Evolutionary conservation across 1,284 basidiomycete genomes (phyloP).

Genomic region (Moesziomyces parantarcticus): DNA sequence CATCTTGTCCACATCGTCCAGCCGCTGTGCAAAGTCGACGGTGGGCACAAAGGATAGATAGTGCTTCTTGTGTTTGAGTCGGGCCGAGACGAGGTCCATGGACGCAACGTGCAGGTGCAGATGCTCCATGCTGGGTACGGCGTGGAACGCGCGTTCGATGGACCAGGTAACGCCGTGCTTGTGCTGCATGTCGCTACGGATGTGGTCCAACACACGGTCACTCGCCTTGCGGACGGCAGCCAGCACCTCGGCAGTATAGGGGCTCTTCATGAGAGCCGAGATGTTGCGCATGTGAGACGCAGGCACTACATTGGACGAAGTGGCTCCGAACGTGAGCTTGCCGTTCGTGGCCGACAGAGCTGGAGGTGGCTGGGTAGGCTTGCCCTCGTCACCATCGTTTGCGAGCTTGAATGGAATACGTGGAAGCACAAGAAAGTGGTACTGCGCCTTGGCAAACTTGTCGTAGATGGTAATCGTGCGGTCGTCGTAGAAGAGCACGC

Average conservation of each 20-base stretch:
- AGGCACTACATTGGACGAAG: conserved; percentile 36
- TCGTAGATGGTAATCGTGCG: conserved; percentile 82
- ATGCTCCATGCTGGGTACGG: conserved; percentile 73
- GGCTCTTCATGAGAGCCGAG: conserved; percentile 48
- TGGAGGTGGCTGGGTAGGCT: neutral
- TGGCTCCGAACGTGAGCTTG: conserved; percentile 44
- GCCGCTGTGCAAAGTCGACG: conserved; percentile 84
- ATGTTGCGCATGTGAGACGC: conserved; percentile 49
- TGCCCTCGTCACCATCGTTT: neutral
- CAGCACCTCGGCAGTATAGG: conserved; percentile 47
- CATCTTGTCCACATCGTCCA: conserved; percentile 71
- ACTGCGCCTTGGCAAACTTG: conserved; percentile 77
- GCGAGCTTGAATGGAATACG: conserved; percentile 35
- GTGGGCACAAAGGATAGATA: conserved; percentile 92
- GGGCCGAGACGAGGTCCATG: conserved; percentile 78
- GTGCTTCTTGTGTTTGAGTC: conserved; percentile 85
- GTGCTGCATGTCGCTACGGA: conserved; percentile 83
- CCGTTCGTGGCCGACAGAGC: conserved; percentile 34
- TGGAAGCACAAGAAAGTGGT: conserved; percentile 53
- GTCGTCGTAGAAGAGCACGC: conserved; percentile 75
- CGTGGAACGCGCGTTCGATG: conserved; percentile 80
- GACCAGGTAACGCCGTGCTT: conserved; percentile 45
- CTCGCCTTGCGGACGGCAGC: conserved; percentile 33
- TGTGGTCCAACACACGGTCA: conserved; percentile 69
- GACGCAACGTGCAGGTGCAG: conserved; percentile 74